These are phyloP conservation scores for Isoetes taiwanensis DNA, from an alignment of 75 land plant species.

Conservation along the genomic window DNA sequence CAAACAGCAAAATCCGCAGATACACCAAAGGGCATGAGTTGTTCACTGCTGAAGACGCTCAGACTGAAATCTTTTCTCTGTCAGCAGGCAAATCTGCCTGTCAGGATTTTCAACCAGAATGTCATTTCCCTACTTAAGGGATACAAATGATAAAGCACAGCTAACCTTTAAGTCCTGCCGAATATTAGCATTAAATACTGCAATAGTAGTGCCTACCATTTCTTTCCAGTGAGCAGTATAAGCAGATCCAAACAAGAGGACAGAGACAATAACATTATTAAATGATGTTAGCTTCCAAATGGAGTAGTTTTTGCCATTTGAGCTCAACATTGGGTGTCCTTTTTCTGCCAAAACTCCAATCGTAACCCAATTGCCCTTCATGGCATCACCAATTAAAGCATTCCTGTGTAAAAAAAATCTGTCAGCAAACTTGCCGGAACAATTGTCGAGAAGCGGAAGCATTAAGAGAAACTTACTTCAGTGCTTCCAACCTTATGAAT, in stretches of 20 bases:
- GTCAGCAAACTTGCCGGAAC: not conserved
- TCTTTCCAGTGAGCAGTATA: slow-evolving; percentile 42
- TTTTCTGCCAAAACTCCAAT: slow-evolving; percentile 72
- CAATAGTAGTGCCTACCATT: slow-evolving; percentile 51
- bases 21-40: slow-evolving; percentile 62
- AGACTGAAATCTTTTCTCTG: slow-evolving; percentile 60
- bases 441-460: not conserved
- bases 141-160: not conserved
- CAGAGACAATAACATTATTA: slow-evolving; percentile 36
- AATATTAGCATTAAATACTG: slow-evolving; percentile 50
- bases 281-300: slow-evolving; percentile 78
- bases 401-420: slow-evolving; percentile 12
- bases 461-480: slow-evolving; percentile 36
- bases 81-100: not conserved
- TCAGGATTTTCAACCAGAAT: not conserved
- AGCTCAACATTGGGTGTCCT: slow-evolving; percentile 51
- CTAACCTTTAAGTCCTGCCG: slow-evolving; percentile 45
- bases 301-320: slow-evolving; percentile 56
- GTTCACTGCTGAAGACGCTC: slow-evolving; percentile 46
- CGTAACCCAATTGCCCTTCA: slow-evolving; percentile 64
- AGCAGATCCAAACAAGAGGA: slow-evolving; percentile 86
- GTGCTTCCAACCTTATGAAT: slow-evolving; percentile 56
- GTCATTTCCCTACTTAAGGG: not conserved
- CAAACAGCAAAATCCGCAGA: slow-evolving; percentile 76
- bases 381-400: slow-evolving; percentile 29